Evolutionary conservation across 495 filamentous ascomycete genomes (phyloP), one percentile per base, ranked within the genome.

Genomic region (Viridothelium virens): DNA sequence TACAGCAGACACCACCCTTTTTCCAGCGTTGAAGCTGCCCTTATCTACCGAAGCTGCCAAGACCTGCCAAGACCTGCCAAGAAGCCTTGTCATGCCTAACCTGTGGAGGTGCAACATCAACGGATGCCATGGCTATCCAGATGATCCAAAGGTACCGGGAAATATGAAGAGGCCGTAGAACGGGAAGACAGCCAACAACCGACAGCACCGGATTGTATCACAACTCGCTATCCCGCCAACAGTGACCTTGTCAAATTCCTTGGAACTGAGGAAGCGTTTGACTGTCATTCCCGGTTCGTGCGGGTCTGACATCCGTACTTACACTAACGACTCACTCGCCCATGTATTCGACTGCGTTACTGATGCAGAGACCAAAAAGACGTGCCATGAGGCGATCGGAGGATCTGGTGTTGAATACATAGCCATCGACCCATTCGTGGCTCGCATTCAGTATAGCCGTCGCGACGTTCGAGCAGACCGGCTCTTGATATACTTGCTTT

Each of bases 311-410:
- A 69, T 69, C 59, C 62, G 63, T 48, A 36, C n/a, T 0, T 48
- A 64, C 47, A 70, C 65, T 3, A 36, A 31, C 48, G 50, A 64
- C 65, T 38, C 9, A 37, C 65, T 70, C 34, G 53, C 18, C 25
- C 67, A 56, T 9, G 68, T 50, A 2, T 62, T 70, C 39, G 68
- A 70, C 65, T 70, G 68, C 68, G 48, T 70, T 16, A 38, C 59
- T 36, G 38, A 41, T n/a, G 44, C 63, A 46, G 25, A 25, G 34
- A 59, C 68, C n/a, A 70, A 61, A 10, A 59, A 59, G 61, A 41
- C 64, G 61, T 70, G 68, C 53, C 64, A 67, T 39, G 61, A 34
- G 3, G 59, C 68, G 12, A 70, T 70, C n/a, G 65, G 68, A 7
- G 12, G 0, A 16, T 16, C 36, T 33, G 68, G 68, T 1, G 68